A percentile compares a stretch with the other conserved stretches of the same genome.
Conservation (phyloP, 306 rosid genomes). For the Quercus ilex region DNA sequence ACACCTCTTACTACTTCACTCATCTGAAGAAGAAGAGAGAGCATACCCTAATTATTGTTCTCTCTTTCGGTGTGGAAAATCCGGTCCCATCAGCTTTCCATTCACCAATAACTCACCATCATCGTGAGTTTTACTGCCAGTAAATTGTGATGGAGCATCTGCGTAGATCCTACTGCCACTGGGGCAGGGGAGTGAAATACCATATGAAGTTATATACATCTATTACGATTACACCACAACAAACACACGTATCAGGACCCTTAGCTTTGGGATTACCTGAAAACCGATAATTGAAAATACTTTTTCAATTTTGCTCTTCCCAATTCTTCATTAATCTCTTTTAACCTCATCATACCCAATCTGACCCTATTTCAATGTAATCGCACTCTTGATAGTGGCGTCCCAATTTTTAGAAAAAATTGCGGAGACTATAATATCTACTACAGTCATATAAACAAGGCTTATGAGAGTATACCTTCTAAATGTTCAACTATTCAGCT, state of each 20-base stretch:
- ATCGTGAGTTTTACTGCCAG: constrained; percentile 30
- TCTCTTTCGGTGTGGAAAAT: constrained; percentile 23
- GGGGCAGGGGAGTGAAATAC: constrained; percentile 1
- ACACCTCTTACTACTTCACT: constrained; percentile 1
- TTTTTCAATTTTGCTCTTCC: constrained; percentile 22
- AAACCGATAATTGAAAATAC: no score
- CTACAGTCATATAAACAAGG: neutral
- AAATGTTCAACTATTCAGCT: constrained; percentile 17
- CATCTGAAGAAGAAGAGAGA: neutral
- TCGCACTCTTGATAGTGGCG: neutral
- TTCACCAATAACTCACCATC: neutral
- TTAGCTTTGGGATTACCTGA: no score
- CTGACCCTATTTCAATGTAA: constrained; percentile 25
- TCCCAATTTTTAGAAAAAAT: neutral
- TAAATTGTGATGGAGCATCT: constrained; percentile 11
- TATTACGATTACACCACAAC: neutral
- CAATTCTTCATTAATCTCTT: neutral
- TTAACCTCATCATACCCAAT: accelerated
- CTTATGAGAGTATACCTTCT: neutral
- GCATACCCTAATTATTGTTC: constrained; percentile 3
- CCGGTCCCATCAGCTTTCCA: constrained; percentile 25
- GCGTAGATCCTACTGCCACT: constrained; percentile 8
- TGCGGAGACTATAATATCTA: neutral
- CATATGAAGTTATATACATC: neutral
- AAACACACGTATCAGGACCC: no score